These are phyloP conservation scores for Tolypocladium paradoxum DNA, from an alignment of 2,329 filamentous ascomycete genomes.

Conservation along the genomic window DNA sequence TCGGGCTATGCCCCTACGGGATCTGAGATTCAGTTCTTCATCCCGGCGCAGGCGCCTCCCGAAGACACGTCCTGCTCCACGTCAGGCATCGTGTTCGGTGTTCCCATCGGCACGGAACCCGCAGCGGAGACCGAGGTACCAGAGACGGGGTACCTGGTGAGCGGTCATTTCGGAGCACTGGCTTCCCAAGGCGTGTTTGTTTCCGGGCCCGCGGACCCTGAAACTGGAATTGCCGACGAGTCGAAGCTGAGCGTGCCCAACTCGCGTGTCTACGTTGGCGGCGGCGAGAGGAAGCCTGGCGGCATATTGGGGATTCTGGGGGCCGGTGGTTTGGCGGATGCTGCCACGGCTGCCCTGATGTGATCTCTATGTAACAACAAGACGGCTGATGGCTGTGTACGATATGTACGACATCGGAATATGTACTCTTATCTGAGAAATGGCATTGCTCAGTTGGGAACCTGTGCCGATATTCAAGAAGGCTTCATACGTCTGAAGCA, in stretches of 20 bases:
- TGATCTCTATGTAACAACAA: background rate
- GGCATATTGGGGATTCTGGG: conserved; percentile 1
- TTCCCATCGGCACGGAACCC: conserved; percentile 12
- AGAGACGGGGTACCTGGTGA: conserved; percentile 1
- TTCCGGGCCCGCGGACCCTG: conserved; percentile 11
- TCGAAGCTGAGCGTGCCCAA: conserved; percentile 24
- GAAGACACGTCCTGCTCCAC: conserved; percentile 10
- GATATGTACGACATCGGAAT: background rate
- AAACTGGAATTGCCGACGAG: conserved; percentile 6
- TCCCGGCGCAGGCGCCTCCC: conserved; percentile 21
- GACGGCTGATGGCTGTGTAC: background rate
- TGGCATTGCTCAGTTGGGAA: background rate
- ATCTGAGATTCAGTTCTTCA: conserved; percentile 57
- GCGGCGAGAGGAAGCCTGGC: background rate
- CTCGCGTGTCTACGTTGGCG: conserved; percentile 16
- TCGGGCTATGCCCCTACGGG: conserved; percentile 49
- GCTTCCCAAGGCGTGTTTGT: conserved; percentile 50
- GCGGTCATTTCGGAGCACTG: conserved; percentile 47
- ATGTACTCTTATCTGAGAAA: background rate
- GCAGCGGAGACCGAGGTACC: conserved; percentile 1
- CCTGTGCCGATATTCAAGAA: background rate
- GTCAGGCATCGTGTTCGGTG: conserved; percentile 21
- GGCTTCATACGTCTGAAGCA: background rate
- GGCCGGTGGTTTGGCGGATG: conserved; percentile 5
- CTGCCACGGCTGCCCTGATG: conserved; percentile 4